These are phyloP conservation scores for Parathielavia hyrcaniae DNA, from an alignment of 495 filamentous ascomycete species.

Conservation along the genomic window DNA sequence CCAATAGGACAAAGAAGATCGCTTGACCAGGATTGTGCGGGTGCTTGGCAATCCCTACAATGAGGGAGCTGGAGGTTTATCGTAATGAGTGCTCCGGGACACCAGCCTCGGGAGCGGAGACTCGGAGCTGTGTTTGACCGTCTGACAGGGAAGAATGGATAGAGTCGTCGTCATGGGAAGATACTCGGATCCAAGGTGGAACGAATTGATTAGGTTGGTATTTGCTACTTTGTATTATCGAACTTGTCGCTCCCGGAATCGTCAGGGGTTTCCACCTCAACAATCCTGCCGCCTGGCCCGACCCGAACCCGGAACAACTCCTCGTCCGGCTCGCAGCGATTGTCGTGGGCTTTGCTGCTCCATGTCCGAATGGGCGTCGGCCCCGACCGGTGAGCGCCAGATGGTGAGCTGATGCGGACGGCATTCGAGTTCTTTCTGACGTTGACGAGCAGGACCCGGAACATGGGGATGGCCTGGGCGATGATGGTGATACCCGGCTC, in stretches of 20 bases:
- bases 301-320: background rate
- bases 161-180: background rate
- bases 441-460: constrained; percentile 23
- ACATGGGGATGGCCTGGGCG: constrained; percentile 23
- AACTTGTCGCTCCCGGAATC: background rate
- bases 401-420: constrained; percentile 11
- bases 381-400: background rate
- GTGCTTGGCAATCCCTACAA: background rate
- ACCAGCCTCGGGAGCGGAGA: too few species aligned
- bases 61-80: too few species aligned
- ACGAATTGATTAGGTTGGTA: background rate
- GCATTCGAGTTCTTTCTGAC: constrained; percentile 3
- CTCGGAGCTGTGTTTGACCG: background rate
- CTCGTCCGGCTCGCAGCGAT: background rate
- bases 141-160: too few species aligned
- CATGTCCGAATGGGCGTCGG: background rate
- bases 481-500: constrained; percentile 24
- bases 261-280: background rate
- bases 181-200: background rate
- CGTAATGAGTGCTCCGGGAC: too few species aligned
- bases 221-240: background rate
- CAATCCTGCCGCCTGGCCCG: background rate
- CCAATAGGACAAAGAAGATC: too few species aligned
- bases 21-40: too few species aligned
- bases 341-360: background rate